phyloP scores from a whole-genome alignment of 1,284 basidiomycete species.

The Sutorius eximius region DNA sequence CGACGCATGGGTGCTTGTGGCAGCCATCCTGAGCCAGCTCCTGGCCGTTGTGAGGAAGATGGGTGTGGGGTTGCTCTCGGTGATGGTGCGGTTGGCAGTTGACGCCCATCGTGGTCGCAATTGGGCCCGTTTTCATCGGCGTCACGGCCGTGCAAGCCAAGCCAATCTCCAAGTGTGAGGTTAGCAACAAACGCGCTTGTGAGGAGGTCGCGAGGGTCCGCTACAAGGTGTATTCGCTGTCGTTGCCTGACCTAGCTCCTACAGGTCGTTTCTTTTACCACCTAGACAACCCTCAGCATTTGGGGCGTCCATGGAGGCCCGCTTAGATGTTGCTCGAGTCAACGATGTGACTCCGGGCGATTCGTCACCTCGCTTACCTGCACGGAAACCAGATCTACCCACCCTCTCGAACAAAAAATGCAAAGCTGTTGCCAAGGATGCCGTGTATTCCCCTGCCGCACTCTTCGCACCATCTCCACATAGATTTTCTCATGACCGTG shows the following conservation, averaged over 20 bases:
- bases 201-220: conserved; percentile 86
- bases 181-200: conserved; percentile 77
- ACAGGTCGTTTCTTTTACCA: conserved; percentile 9
- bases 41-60: conserved; percentile 83
- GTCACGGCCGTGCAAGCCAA: conserved; percentile 74
- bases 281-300: conserved; percentile 79
- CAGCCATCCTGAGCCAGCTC: conserved; percentile 72
- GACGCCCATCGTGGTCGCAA: conserved; percentile 85
- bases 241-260: background rate
- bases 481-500: conserved; percentile 52
- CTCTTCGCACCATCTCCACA: conserved; percentile 50
- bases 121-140: conserved; percentile 81
- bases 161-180: conserved; percentile 71
- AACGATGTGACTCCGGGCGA: conserved; percentile 23
- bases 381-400: conserved; percentile 23
- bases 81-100: conserved; percentile 89
- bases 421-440: conserved; percentile 30
- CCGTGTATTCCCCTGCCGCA: conserved; percentile 34
- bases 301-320: conserved; percentile 69
- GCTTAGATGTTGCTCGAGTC: conserved; percentile 21
- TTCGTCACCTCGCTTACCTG: conserved; percentile 22
- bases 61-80: conserved; percentile 82
- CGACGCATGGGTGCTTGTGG: conserved; percentile 80
- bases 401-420: conserved; percentile 23
- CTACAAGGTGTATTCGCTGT: conserved; percentile 64